Evolutionary conservation across 2,329 filamentous ascomycete genomes (phyloP).

Genomic region (Blastomyces emzantsi): DNA sequence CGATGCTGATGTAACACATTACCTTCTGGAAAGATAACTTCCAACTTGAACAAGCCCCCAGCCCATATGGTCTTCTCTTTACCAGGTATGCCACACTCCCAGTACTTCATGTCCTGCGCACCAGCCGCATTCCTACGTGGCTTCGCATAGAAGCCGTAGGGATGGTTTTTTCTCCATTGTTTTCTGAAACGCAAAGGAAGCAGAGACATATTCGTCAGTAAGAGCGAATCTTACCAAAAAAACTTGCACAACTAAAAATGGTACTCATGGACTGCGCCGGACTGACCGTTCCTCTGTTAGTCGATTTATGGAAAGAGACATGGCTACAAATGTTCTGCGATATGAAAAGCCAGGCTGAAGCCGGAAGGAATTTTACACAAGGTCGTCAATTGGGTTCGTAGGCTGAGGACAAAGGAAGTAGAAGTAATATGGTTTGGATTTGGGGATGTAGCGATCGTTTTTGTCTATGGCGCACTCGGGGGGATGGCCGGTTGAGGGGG

Average conservation of each 20-base stretch:
- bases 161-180: conserved; percentile 94
- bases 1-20: conserved; percentile 28
- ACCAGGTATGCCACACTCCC: conserved; percentile 94
- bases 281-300: conserved; percentile 78
- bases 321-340: not conserved
- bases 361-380: not conserved
- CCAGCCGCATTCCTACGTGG: conserved; percentile 71
- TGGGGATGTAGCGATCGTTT: not conserved
- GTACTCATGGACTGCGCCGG: not conserved
- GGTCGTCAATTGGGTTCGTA: not conserved
- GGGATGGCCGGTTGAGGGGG: not conserved
- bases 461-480: no score
- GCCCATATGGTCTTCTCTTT: conserved; percentile 98
- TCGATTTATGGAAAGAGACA: conserved; percentile 77
- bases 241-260: not conserved
- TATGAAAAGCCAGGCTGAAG: not conserved
- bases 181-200: conserved; percentile 51
- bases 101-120: conserved; percentile 82
- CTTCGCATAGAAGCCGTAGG: conserved; percentile 94
- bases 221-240: conserved; percentile 7
- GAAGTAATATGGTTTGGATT: not conserved
- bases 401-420: not conserved
- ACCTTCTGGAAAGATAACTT: conserved; percentile 90
- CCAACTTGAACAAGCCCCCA: conserved; percentile 92
- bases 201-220: conserved; percentile 10